Base-by-base conservation (phyloP, 2,329 filamentous ascomycete species). In the Colletotrichum destructivum region DNA sequence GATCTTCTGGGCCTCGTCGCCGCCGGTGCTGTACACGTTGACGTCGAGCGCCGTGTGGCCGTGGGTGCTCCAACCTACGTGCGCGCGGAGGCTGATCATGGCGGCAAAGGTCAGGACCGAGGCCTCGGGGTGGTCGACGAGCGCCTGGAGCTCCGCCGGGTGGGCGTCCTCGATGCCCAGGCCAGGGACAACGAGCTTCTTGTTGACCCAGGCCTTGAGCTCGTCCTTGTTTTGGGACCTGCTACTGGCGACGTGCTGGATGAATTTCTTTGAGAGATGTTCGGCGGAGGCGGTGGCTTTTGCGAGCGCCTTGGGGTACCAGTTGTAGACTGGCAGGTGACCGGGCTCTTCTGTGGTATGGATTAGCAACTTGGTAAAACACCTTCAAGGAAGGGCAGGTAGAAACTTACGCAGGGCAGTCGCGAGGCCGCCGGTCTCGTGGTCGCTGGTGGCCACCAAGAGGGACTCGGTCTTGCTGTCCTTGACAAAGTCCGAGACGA, bases 11-110 rank as follows among this genome's bases (percentile, higher is more conserved):
- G 91, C 89, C 47, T 89, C 87, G 0, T 89, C 87, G 4, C 93
- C 91, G 56, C 87, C 87, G 0, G 93, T 95, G 63, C 93, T 92
- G 83, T 98, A 99, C 75, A 99, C 94, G 81, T 99, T 99, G 60
- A 99, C 96, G 79, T 99, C 96, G 9, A 96, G 95, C 62, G 92
- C 96, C 23, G 92, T 93, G 83, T 99, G 96, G 38, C 96, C 96
- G 80, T 98, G 96, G 0, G 95, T 98, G 74, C 90, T 92, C 96
- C 96, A 99, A 16, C 96, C 97, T 54, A 98, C 90, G 78, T 97
- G 94, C 1, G 95, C 94, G 72, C 96, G 90, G 5, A 93, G 88
- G 76, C 94, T 97, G 76, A 98, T 90, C 85, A 99, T 96, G 78
- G 94, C 91, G 0, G 95, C 91, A 79, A 98, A 93, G 2, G 88